Percentiles rank a stretch among this genome's conserved stretches.
Conservation (phyloP, 176 grass and related monocot genomes). For the Pontederia crassipes region DNA sequence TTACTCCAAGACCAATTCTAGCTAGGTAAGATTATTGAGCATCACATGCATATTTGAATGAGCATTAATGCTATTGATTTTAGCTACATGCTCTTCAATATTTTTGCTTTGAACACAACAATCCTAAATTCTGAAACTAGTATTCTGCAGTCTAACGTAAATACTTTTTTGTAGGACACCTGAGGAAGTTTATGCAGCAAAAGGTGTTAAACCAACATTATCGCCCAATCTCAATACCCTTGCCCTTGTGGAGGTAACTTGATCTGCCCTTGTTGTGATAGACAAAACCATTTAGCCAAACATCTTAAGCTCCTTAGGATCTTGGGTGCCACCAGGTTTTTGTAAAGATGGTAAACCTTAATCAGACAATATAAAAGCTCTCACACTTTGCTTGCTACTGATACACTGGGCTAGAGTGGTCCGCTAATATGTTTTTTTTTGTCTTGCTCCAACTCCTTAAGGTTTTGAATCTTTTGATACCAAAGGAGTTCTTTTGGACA, state of each 20-base stretch:
- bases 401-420: no score
- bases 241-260: constrained; percentile 72
- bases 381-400: no score
- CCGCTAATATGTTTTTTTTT: no score
- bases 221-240: constrained; percentile 78
- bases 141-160: not conserved
- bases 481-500: no score
- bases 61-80: not conserved
- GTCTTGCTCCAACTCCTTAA: no score
- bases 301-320: not conserved
- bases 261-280: not conserved
- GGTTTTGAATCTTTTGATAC: no score
- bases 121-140: constrained; percentile 10
- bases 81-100: not conserved
- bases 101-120: constrained; percentile 13
- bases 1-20: constrained; percentile 75
- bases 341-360: no score
- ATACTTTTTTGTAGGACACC: constrained; percentile 42
- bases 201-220: constrained; percentile 85
- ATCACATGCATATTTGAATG: not conserved
- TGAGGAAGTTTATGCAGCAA: constrained; percentile 83
- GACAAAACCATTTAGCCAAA: not conserved
- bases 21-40: constrained; percentile 40
- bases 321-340: no score
- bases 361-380: no score